Conservation (phyloP, 371 early-diverging fungal species). For the Mucor racemosus region DNA sequence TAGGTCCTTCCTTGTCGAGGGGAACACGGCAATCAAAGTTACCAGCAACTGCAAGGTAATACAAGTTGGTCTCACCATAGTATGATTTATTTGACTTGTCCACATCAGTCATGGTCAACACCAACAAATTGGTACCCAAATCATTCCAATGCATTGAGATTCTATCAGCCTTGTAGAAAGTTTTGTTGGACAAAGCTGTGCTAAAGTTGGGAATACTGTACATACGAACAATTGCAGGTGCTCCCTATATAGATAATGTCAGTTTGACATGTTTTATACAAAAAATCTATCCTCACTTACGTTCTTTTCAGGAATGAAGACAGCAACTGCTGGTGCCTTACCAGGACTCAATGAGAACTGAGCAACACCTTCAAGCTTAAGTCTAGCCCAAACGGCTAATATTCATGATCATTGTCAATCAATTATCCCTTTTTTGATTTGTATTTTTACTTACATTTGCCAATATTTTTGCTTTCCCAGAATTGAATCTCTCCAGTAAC, state of each 20-base stretch:
- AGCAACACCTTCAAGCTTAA: constrained; percentile 80
- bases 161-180: constrained; percentile 93
- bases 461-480: constrained; percentile 73
- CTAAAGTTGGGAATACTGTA: constrained; percentile 79
- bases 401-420: not conserved
- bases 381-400: constrained; percentile 55
- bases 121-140: constrained; percentile 89
- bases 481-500: constrained; percentile 90
- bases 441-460: constrained; percentile 50
- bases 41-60: constrained; percentile 90
- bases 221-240: constrained; percentile 83
- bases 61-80: constrained; percentile 94
- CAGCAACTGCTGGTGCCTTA: constrained; percentile 80
- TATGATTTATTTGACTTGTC: constrained; percentile 95
- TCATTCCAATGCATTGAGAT: constrained; percentile 93
- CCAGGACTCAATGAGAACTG: constrained; percentile 92
- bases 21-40: constrained; percentile 91
- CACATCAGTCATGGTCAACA: constrained; percentile 92
- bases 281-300: constrained; percentile 15
- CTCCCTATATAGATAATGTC: constrained; percentile 45
- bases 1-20: constrained; percentile 89
- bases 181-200: constrained; percentile 82
- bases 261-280: not conserved
- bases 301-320: constrained; percentile 87
- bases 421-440: not conserved